These are phyloP conservation scores for Acmispon strigosus DNA, from an alignment of 306 rosid genomes.

Conservation along the genomic window DNA sequence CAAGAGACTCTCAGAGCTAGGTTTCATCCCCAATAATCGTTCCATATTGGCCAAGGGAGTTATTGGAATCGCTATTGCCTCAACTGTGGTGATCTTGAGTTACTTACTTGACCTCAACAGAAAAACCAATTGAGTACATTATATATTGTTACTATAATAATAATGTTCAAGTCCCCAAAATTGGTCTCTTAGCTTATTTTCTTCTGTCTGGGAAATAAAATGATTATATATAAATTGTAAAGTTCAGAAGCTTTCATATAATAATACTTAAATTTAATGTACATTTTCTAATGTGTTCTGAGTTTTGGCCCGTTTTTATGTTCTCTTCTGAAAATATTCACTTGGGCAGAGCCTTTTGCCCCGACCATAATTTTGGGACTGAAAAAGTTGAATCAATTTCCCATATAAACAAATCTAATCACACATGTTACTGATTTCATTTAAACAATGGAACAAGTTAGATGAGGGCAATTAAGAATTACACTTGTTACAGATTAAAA, in stretches of 20 bases:
- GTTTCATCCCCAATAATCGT: constrained; percentile 31
- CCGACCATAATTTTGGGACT: no score
- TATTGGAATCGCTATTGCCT: constrained; percentile 32
- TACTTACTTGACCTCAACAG: constrained; percentile 39
- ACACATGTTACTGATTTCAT: no score
- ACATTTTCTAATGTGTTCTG: not conserved
- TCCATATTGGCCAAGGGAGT: constrained; percentile 14
- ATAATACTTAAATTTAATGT: not conserved
- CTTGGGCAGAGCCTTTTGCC: no score
- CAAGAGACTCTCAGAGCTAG: constrained; percentile 81
- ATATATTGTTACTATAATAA: not conserved
- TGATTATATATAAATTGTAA: not conserved
- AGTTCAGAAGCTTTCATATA: not conserved
- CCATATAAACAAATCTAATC: no score
- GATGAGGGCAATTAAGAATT: no score
- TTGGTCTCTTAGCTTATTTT: not conserved
- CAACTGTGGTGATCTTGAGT: constrained; percentile 45
- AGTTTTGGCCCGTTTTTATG: not conserved
- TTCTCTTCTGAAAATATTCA: not conserved
- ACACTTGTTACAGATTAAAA: no score
- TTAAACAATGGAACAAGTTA: no score
- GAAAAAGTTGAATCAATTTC: no score
- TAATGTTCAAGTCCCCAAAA: not conserved
- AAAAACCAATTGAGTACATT: constrained; percentile 17
- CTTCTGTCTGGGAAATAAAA: not conserved